phyloP scores from a whole-genome alignment of 129 eudicot species.

The sunflower (Helianthus annuus) region HanXRQr2.0-SUNRISE NC_035440.2:164968147-164968646 shows the following conservation, averaged over 20 bases:
- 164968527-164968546: conserved; percentile 50
- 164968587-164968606: conserved; percentile 29
- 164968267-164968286: conserved; percentile 25
- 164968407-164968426: conserved; percentile 38
- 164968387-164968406: conserved; percentile 47
- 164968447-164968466: conserved; percentile 49
- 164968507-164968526: conserved; percentile 61
- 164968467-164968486: conserved; percentile 48
- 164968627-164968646: conserved; percentile 43
- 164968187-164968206: not conserved
- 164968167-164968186: not conserved
- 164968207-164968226: conserved; percentile 31
- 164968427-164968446: conserved; percentile 44
- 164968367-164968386: conserved; percentile 20
- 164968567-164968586: conserved; percentile 40
- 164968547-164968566: conserved; percentile 63
- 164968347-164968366: conserved; percentile 32
- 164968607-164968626: conserved; percentile 44
- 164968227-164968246: conserved; percentile 33
- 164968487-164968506: conserved; percentile 62
- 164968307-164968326: conserved; percentile 51
- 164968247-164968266: conserved; percentile 36
- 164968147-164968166: not conserved
- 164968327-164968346: conserved; percentile 39
- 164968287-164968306: conserved; percentile 28